Evolutionary conservation across 1,284 basidiomycete genomes (phyloP).

Genomic region (Microbotryum lychnidis-dioicae): DNA sequence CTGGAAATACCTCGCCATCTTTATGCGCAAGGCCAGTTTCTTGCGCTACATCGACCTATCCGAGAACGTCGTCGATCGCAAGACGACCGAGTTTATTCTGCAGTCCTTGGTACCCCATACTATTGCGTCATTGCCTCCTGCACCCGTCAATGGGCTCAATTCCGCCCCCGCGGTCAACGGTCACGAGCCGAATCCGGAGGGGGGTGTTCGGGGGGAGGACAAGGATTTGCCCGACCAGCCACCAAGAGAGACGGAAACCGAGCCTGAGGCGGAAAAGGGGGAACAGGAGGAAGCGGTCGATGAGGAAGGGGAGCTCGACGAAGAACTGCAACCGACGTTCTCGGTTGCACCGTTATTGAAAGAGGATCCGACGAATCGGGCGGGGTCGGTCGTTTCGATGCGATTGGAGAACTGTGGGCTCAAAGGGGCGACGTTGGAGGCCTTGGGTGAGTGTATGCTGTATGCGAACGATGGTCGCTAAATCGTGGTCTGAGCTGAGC

Average conservation of each 20-base stretch:
- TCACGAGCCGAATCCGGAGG: background rate
- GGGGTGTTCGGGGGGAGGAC: background rate
- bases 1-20: conserved; percentile 73
- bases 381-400: conserved; percentile 54
- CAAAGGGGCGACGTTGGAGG: conserved; percentile 62
- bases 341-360: conserved; percentile 23
- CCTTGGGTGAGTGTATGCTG: conserved; percentile 53
- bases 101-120: conserved; percentile 45
- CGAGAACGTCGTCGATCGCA: conserved; percentile 76
- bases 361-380: conserved; percentile 9
- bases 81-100: conserved; percentile 70
- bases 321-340: conserved; percentile 36
- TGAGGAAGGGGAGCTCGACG: conserved; percentile 8
- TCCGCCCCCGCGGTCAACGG: background rate
- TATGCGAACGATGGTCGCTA: background rate
- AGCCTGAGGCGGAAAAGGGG: background rate
- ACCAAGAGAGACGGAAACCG: conserved; percentile 4
- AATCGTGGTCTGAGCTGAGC: background rate
- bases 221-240: conserved; percentile 4
- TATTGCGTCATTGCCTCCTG: background rate
- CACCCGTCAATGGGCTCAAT: background rate
- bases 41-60: conserved; percentile 82
- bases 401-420: conserved; percentile 74
- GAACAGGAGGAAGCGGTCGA: background rate
- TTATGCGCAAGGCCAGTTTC: conserved; percentile 61